Evolutionary conservation across 2,329 filamentous ascomycete genomes (phyloP).

Genomic region (Fusarium buxicola): DNA sequence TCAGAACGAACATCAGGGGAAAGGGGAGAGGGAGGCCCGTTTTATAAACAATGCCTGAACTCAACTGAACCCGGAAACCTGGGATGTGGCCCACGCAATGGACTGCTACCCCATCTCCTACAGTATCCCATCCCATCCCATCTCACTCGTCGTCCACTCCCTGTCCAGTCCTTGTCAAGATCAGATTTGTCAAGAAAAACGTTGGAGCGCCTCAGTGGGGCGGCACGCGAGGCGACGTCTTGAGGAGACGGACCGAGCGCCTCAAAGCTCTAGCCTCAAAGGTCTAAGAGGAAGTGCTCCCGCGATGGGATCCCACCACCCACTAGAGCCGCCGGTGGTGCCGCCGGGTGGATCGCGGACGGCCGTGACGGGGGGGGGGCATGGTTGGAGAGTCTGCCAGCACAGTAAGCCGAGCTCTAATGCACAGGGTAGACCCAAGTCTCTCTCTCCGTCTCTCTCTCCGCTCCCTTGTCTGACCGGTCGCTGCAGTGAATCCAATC

Average conservation of each 20-base stretch:
- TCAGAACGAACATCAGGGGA: conserved; percentile 28
- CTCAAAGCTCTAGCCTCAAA: no score
- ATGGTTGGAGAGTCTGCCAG: background rate
- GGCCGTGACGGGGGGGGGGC: conserved; percentile 4
- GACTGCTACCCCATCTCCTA: background rate
- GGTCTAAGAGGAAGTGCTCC: background rate
- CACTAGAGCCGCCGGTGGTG: conserved; percentile 31
- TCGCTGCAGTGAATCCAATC: conserved; percentile 23
- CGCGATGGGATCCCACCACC: conserved; percentile 14
- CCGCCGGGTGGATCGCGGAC: conserved; percentile 24
- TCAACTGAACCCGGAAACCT: conserved; percentile 27
- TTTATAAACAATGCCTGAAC: conserved; percentile 44
- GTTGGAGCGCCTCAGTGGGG: conserved; percentile 40
- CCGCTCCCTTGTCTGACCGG: conserved; percentile 10
- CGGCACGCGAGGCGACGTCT: conserved; percentile 23
- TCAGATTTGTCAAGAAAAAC: conserved; percentile 43
- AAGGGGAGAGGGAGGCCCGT: conserved; percentile 40
- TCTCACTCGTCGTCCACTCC: conserved; percentile 19
- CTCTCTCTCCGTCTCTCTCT: conserved; percentile 2
- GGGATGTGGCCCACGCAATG: conserved; percentile 12
- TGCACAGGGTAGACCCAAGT: conserved; percentile 22
- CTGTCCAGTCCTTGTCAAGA: conserved; percentile 17
- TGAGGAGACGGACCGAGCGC: conserved; percentile 6
- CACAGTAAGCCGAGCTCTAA: conserved; percentile 24
- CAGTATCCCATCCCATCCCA: conserved; percentile 1